phyloP scores from a whole-genome alignment of 345 rosid genomes.

The Odontarrhena argentea region DNA sequence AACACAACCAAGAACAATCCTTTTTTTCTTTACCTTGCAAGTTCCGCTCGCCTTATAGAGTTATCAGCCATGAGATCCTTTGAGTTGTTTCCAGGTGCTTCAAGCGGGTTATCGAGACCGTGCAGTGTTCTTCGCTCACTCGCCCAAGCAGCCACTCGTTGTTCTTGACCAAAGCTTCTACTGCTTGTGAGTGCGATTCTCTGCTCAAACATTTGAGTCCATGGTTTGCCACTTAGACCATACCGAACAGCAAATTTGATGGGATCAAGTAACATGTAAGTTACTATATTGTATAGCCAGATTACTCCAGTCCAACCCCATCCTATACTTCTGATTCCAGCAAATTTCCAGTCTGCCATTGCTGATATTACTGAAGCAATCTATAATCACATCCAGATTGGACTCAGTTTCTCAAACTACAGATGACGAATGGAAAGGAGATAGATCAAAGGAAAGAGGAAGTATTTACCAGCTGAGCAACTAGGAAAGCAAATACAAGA shows the following conservation, averaged over 20 bases:
- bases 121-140: conserved; percentile 29
- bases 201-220: conserved; percentile 63
- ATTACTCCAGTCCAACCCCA: conserved; percentile 81
- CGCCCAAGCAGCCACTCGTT: conserved; percentile 45
- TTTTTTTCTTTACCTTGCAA: conserved; percentile 13
- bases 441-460: neutral
- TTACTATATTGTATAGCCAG: conserved; percentile 71
- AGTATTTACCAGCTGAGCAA: conserved; percentile 55
- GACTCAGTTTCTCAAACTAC: too few species aligned
- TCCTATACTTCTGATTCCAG: conserved; percentile 69
- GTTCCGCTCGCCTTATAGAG: conserved; percentile 46
- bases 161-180: conserved; percentile 45
- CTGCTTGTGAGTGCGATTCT: conserved; percentile 46
- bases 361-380: conserved; percentile 73
- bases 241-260: conserved; percentile 76
- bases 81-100: conserved; percentile 23
- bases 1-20: neutral
- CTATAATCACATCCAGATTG: conserved; percentile 37
- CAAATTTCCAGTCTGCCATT: conserved; percentile 53
- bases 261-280: conserved; percentile 81
- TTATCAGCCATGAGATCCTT: conserved; percentile 46
- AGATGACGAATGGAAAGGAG: neutral
- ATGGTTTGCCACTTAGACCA: conserved; percentile 76
- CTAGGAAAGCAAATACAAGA: conserved; percentile 69
- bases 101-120: conserved; percentile 40